phyloP scores from a whole-genome alignment of 352 stramenopile species.

The Phytophthora meadii region DNA sequence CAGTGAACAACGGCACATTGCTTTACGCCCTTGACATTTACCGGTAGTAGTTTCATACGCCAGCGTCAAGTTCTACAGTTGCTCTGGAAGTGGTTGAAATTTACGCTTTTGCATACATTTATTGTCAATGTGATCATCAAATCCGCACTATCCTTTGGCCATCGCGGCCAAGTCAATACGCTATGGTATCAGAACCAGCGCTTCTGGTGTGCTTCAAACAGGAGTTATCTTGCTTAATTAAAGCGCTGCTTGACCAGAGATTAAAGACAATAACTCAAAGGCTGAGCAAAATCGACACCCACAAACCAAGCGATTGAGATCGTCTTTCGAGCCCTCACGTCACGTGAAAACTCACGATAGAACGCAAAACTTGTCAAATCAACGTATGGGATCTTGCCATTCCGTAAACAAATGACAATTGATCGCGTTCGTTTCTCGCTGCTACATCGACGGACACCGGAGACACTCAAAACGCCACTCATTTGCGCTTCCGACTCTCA shows the following conservation, averaged over 20 bases:
- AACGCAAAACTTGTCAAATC: slow-evolving; percentile 17
- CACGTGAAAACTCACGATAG: neutral
- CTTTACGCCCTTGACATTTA: too few relatives aligned
- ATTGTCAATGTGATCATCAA: too few relatives aligned
- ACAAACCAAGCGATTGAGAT: neutral
- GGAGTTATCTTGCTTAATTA: neutral
- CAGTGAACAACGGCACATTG: too few relatives aligned
- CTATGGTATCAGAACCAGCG: too few relatives aligned
- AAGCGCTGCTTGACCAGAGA: slow-evolving; percentile 1
- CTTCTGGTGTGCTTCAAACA: too few relatives aligned
- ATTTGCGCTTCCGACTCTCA: slow-evolving; percentile 3
- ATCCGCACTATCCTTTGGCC: too few relatives aligned
- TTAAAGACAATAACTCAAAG: slow-evolving; percentile 5
- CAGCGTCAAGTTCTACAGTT: too few relatives aligned
- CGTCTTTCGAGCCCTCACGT: slow-evolving; percentile 5
- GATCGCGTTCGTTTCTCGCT: neutral
- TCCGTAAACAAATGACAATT: slow-evolving; percentile 1
- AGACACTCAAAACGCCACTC: slow-evolving; percentile 1
- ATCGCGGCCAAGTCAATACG: too few relatives aligned
- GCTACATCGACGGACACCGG: neutral
- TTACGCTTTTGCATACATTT: too few relatives aligned
- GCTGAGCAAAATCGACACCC: neutral
- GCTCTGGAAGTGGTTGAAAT: too few relatives aligned
- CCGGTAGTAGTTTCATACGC: too few relatives aligned
- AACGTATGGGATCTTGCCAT: slow-evolving; percentile 14